These are phyloP conservation scores for Eucalyptus coolabah DNA, from an alignment of 345 rosid genomes.

Conservation along the genomic window DNA sequence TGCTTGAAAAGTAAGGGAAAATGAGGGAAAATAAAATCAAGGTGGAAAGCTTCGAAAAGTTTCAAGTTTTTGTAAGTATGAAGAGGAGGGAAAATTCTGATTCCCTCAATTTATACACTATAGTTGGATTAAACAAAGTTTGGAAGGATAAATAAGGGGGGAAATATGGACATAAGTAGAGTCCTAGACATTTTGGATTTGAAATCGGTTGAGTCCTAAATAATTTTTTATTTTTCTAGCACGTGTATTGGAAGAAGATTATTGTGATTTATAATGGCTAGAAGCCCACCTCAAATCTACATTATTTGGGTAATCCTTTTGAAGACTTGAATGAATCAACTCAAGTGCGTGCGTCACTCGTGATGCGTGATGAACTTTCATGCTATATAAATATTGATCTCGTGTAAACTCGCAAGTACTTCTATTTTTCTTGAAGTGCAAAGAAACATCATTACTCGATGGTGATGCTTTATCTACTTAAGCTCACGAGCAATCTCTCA, in stretches of 20 bases:
- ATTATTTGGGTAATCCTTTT: background rate
- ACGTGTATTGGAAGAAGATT: background rate
- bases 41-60: background rate
- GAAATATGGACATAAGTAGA: background rate
- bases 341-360: background rate
- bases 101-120: background rate
- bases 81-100: background rate
- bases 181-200: background rate
- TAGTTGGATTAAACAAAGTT: background rate
- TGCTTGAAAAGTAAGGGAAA: background rate
- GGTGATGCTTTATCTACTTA: background rate
- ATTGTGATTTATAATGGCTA: background rate
- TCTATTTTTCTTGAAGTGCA: background rate
- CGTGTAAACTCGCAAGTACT: background rate
- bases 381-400: background rate
- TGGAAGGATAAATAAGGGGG: background rate
- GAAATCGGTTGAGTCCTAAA: background rate
- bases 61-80: background rate
- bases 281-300: background rate
- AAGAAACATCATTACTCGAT: background rate
- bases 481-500: background rate
- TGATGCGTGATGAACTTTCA: background rate
- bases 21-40: background rate
- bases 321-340: background rate
- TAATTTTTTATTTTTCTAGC: background rate